Percentiles rank a stretch among this genome's conserved stretches.
Conservation (phyloP, 2,329 filamentous ascomycete species). For the Beauveria australis region DNA sequence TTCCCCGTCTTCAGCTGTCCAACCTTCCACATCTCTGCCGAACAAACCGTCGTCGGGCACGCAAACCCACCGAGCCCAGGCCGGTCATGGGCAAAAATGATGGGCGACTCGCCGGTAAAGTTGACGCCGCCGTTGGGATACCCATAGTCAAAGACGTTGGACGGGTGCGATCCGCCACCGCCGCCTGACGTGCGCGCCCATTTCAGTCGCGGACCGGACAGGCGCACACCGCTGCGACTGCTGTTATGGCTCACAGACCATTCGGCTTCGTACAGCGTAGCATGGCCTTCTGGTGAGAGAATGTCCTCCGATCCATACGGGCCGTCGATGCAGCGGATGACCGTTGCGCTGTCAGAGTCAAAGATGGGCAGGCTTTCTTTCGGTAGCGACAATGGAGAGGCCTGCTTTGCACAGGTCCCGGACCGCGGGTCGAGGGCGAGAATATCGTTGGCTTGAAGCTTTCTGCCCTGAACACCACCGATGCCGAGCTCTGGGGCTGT, state of each 20-base stretch:
- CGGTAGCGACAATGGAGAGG: conserved; percentile 10
- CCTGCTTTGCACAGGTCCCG: not conserved
- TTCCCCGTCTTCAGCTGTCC: conserved; percentile 54
- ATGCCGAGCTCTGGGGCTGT: conserved; percentile 50
- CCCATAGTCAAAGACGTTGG: conserved; percentile 50
- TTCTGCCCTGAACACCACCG: conserved; percentile 52
- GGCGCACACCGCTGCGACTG: conserved; percentile 49
- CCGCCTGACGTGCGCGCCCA: conserved; percentile 55
- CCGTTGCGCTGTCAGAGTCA: conserved; percentile 2
- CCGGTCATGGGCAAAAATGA: conserved; percentile 49
- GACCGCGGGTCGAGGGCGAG: conserved; percentile 29
- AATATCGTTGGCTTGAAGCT: conserved; percentile 45
- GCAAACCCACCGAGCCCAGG: conserved; percentile 55
- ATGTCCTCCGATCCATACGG: conserved; percentile 25
- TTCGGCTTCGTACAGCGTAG: conserved; percentile 46
- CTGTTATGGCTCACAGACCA: conserved; percentile 56
- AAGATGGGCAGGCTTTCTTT: conserved; percentile 11
- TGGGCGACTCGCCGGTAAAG: conserved; percentile 53
- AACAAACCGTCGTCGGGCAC: conserved; percentile 45
- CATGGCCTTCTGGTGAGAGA: conserved; percentile 37
- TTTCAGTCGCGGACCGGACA: conserved; percentile 48
- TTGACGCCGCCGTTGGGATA: conserved; percentile 51
- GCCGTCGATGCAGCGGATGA: conserved; percentile 18
- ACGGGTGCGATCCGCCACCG: conserved; percentile 55
- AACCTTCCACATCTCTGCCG: conserved; percentile 52